Evolutionary conservation across 176 grass and related monocot species (phyloP), one percentile per base, ranked within the genome.

Genomic region (Aegilops tauschii): DNA sequence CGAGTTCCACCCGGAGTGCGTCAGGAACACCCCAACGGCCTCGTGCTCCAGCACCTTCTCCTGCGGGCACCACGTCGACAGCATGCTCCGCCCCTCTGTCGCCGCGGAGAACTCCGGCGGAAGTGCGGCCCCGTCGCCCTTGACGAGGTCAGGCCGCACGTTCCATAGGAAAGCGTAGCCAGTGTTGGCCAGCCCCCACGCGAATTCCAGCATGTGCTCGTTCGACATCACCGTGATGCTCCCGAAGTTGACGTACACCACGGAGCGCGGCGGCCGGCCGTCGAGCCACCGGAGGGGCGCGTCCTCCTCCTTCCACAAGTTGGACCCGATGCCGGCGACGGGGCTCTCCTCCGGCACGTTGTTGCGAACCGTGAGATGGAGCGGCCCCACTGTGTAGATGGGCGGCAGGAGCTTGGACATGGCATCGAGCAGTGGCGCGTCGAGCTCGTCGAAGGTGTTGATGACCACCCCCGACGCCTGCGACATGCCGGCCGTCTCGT

Each of bases 1-100:
- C 2, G 95, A 95, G 92, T 97, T 97, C 95, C 95, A 97, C 1
- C 95, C 90, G 13, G 87, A 97, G 80, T 97, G 95, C 0, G 92
- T 95, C n/a, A 97, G 78, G 83, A 97, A 95, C 62, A 89, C 93
- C 44, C 95, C 92, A 0, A 94, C 86, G 0, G 95, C 82, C 17
- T 76, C 65, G 73, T 92, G 90, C 18, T 37, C 76, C 50, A 92
- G 87, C 49, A 92, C 87, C 29, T n/a, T 70, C 61, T 50, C 91
- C 76, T 87, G 84, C 39, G 87, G 91, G 69, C 91, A 89, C 91
- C 91, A 92, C 29, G 73, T 84, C 7, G 87, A 59, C 37, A 88
- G 27, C 71, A 85, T 37, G 44, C 84, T 59, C n/a, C 90, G 35
- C 1, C 34, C 69, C 69, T 69, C 80, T 28, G 69, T 81, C 49